Evolutionary conservation across 2,329 filamentous ascomycete species (phyloP).

Genomic region (Pseudopithomyces chartarum): DNA sequence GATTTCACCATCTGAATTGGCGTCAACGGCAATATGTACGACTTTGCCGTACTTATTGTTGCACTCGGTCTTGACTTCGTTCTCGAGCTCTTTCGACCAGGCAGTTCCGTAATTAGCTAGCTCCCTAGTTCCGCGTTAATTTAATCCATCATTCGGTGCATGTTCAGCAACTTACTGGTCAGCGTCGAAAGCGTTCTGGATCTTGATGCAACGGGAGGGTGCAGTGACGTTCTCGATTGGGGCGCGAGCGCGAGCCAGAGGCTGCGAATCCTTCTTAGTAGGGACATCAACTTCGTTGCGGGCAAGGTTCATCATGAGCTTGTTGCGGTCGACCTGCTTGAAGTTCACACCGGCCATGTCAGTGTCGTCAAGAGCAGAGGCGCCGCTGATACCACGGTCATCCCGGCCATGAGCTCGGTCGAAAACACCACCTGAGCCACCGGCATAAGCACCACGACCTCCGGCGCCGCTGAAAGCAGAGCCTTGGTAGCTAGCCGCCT

Average conservation of each 20-base stretch:
- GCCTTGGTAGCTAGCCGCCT: slow-evolving; percentile 71
- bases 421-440: slow-evolving; percentile 73
- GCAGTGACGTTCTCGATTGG: slow-evolving; percentile 79
- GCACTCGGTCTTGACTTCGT: slow-evolving; percentile 91
- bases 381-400: slow-evolving; percentile 84
- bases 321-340: slow-evolving; percentile 98
- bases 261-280: slow-evolving; percentile 24
- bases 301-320: slow-evolving; percentile 97
- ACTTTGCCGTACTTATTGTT: slow-evolving; percentile 96
- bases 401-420: slow-evolving; percentile 89
- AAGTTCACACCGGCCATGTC: slow-evolving; percentile 99
- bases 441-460: slow-evolving; percentile 81
- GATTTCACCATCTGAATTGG: slow-evolving; percentile 92
- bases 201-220: slow-evolving; percentile 89
- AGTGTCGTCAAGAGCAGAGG: slow-evolving; percentile 94
- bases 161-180: slow-evolving; percentile 70
- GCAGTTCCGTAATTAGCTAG: slow-evolving; percentile 26
- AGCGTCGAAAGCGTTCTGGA: slow-evolving; percentile 95
- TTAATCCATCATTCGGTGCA: neutral
- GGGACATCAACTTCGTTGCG: slow-evolving; percentile 79
- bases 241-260: slow-evolving; percentile 72
- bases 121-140: slow-evolving; percentile 33
- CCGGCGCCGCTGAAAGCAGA: slow-evolving; percentile 90
- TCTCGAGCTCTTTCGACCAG: slow-evolving; percentile 93
- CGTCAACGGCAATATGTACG: slow-evolving; percentile 94